Base-by-base conservation (phyloP, 805 yeast species). In the Candida verbasci region DNA sequence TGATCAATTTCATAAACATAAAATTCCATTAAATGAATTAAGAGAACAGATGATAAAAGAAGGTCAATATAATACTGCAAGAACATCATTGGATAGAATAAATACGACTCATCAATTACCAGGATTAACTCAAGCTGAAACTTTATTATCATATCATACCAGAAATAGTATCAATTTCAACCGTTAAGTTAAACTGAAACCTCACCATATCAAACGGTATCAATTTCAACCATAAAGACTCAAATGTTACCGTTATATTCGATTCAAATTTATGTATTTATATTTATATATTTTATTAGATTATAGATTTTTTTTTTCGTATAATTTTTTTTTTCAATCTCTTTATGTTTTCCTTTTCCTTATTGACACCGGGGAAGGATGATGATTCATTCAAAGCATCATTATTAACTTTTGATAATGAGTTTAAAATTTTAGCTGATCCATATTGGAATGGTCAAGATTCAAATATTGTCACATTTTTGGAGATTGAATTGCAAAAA, bases 361-460 rank as follows among this genome's bases (percentile, higher is more conserved):
- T 65, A 22, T 40, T 65, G 24, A 49, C 61, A 18, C 59, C 62
- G n/a, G 43, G 42, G 20, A 50, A 49, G 12, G 55, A 47, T 15
- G 54, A 51, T 31, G 44, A 41, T 24, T 54, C 68, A 21, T 57
- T 58, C 44, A 48, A 64, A 39, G 80, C 81, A 2, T 66, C 80
- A 9, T 44, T 80, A 17, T 48, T 83, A 17, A 65, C 72, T 12
- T 78, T 83, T 49, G 87, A 81, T 31, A 57, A 60, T 18, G 71
- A 68, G 18, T 50, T 78, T 18, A 71, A 70, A 22, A 65, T 82
- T 2, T 52, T 82, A 31, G 80, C 86, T 0, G 93, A 84, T 47
- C 89, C 89, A 0, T 77, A 81, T 2, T 84, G 91, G 91, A 76
- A 78, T 48, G 84, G 86, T 2, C 45, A 53, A 9, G 49, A 56